Conservation (phyloP, 2,329 filamentous ascomycete genomes). For the Cladorrhinum sp. region DNA sequence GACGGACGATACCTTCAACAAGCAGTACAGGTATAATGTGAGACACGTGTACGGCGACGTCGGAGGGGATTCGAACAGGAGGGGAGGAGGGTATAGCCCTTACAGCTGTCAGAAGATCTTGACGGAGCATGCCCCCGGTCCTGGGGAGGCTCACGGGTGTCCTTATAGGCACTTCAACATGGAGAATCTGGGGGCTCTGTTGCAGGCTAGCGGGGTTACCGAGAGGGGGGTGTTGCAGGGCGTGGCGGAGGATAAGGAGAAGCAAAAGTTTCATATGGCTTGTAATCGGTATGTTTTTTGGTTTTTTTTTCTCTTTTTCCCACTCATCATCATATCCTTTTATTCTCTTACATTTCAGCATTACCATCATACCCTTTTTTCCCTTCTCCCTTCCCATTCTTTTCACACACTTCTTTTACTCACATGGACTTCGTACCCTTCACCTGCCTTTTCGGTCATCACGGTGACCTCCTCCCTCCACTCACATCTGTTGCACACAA, state of each 20-base stretch:
- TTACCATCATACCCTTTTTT: no score
- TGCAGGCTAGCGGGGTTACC: constrained; percentile 74
- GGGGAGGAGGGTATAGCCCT: constrained; percentile 83
- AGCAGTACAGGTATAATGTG: constrained; percentile 95
- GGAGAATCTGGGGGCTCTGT: constrained; percentile 76
- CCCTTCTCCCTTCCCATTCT: no score
- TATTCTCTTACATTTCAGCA: no score
- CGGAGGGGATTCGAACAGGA: constrained; percentile 83
- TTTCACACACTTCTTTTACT: no score
- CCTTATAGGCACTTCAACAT: constrained; percentile 89
- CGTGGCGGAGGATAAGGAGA: constrained; percentile 85
- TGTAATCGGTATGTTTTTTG: constrained; percentile 69
- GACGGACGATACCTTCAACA: constrained; percentile 93
- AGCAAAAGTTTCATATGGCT: constrained; percentile 87
- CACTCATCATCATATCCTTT: background rate
- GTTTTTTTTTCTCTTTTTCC: background rate
- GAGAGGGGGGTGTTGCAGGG: constrained; percentile 75
- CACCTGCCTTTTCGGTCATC: no score
- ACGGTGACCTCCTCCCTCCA: no score
- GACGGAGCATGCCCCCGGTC: constrained; percentile 80
- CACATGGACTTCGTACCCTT: no score
- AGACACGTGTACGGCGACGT: constrained; percentile 95
- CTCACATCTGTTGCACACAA: background rate
- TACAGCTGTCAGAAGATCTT: constrained; percentile 95
- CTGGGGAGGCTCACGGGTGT: constrained; percentile 91